phyloP scores from a whole-genome alignment of 306 rosid species.

The Begonia masoniana region DNA sequence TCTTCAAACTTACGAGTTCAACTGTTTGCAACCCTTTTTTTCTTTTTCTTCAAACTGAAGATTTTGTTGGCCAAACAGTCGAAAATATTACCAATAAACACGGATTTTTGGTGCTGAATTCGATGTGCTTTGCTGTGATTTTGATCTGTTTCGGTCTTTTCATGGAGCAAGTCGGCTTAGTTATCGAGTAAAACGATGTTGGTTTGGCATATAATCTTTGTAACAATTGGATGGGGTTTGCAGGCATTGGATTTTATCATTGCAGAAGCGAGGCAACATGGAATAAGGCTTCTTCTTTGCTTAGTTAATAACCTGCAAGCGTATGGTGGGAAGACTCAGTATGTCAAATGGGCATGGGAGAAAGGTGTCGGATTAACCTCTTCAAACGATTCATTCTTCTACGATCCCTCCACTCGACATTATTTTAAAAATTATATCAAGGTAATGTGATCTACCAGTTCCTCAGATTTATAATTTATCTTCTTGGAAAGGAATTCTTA shows the following conservation, averaged over 20 bases:
- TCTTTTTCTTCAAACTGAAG: no score
- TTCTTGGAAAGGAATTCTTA: no score
- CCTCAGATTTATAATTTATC: not conserved
- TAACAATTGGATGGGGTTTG: constrained; percentile 6
- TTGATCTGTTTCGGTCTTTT: no score
- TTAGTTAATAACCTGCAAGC: constrained; percentile 87
- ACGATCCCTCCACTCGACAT: constrained; percentile 69
- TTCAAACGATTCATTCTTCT: constrained; percentile 94
- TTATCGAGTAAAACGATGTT: no score
- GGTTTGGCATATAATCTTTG: not conserved
- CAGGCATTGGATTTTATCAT: constrained; percentile 90
- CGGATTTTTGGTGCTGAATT: no score
- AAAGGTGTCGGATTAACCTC: constrained; percentile 88
- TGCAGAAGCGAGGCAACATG: constrained; percentile 74
- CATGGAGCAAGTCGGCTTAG: no score
- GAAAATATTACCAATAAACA: no score
- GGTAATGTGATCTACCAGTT: constrained; percentile 25
- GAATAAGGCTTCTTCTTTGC: constrained; percentile 80
- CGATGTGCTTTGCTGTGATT: no score
- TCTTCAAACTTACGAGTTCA: no score
- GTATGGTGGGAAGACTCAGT: constrained; percentile 92
- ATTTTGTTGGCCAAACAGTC: no score
- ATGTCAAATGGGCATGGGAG: constrained; percentile 98
- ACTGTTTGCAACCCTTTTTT: no score
- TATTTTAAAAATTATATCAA: constrained; percentile 76